A percentile compares a stretch with the other conserved stretches of the same genome.
Conservation (phyloP, 2,329 filamentous ascomycete genomes). For the Fusarium longipes region DNA sequence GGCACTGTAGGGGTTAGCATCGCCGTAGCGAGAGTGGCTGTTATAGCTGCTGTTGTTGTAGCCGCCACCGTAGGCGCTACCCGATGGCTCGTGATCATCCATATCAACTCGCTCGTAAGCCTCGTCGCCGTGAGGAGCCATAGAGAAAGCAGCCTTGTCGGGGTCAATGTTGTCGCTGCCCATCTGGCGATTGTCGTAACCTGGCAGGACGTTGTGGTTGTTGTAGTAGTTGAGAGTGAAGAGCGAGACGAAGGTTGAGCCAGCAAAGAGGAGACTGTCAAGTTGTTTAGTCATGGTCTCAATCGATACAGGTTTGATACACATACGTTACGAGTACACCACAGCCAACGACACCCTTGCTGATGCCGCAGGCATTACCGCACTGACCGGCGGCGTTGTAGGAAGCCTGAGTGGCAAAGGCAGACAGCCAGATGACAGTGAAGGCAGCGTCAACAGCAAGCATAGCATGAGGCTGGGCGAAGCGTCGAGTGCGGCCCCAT, state of each 20-base stretch:
- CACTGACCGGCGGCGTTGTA: conserved; percentile 70
- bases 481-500: conserved; percentile 69
- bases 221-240: conserved; percentile 72
- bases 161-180: conserved; percentile 69
- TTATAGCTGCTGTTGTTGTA: conserved; percentile 51
- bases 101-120: conserved; percentile 71
- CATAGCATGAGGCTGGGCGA: conserved; percentile 72
- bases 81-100: conserved; percentile 60
- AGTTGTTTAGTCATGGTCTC: conserved; percentile 5
- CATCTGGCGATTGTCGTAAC: conserved; percentile 64
- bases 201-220: conserved; percentile 70
- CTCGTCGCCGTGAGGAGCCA: conserved; percentile 74
- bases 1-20: conserved; percentile 53
- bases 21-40: conserved; percentile 51
- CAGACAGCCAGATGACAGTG: conserved; percentile 72
- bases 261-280: conserved; percentile 65
- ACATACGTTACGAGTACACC: conserved; percentile 72
- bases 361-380: conserved; percentile 66
- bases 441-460: conserved; percentile 67
- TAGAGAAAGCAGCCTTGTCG: conserved; percentile 76
- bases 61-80: conserved; percentile 35
- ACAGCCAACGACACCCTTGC: conserved; percentile 71
- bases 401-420: conserved; percentile 72
- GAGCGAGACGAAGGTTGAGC: conserved; percentile 66
- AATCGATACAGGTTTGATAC: background rate